Conservation (phyloP, 2,329 filamentous ascomycete genomes). For the Dactylellina sp. region DNA sequence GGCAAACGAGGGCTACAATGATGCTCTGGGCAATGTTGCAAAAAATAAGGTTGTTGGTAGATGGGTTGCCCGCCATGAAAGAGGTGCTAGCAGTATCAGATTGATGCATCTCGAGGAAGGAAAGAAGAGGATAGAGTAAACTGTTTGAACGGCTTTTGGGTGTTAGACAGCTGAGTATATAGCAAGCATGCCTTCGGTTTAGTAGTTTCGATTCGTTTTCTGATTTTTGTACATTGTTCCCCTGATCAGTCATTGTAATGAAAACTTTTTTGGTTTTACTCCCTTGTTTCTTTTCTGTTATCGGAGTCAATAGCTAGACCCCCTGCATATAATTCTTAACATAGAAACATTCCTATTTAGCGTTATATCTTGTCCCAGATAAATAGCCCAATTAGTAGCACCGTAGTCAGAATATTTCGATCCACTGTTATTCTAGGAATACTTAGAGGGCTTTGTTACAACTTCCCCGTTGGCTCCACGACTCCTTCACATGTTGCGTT, state of each 20-base stretch:
- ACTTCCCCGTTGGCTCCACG: too few relatives aligned
- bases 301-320: neutral
- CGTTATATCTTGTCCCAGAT: neutral
- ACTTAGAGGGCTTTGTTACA: too few relatives aligned
- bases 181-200: constrained; percentile 21
- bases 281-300: neutral
- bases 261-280: constrained; percentile 2
- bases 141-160: neutral
- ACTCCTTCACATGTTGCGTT: too few relatives aligned
- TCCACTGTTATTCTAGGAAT: too few relatives aligned
- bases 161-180: neutral
- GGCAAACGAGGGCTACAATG: constrained; percentile 87
- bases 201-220: neutral
- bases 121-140: constrained; percentile 94
- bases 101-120: constrained; percentile 76
- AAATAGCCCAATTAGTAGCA: too few relatives aligned
- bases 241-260: neutral
- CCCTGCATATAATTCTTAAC: constrained; percentile 1
- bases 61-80: constrained; percentile 72
- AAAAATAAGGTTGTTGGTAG: constrained; percentile 83
- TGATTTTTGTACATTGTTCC: constrained; percentile 6
- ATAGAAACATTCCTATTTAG: neutral
- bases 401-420: too few relatives aligned
- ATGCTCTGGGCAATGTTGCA: constrained; percentile 82
- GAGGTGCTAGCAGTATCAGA: constrained; percentile 74